Percentiles rank a stretch among this genome's conserved stretches.
Evolutionary conservation across 2,329 filamentous ascomycete genomes (phyloP).

Genomic region (Paecilomyces formosus): DNA sequence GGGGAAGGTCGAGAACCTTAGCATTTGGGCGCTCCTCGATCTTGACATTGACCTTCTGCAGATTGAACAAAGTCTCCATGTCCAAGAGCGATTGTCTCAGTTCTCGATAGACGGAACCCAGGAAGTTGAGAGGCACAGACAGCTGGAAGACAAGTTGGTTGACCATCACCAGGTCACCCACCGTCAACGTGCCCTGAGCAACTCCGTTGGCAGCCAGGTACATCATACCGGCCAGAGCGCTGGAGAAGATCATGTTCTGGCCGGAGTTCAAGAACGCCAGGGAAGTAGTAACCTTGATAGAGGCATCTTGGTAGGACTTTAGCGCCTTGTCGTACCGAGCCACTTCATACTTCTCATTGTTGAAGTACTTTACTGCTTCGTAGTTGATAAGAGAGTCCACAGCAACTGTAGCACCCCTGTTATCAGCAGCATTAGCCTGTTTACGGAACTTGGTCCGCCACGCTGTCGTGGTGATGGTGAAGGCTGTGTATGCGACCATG

Average conservation of each 20-base stretch:
- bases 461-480: slow-evolving; percentile 91
- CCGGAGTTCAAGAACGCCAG: slow-evolving; percentile 88
- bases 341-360: slow-evolving; percentile 95
- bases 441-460: slow-evolving; percentile 97
- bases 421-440: slow-evolving; percentile 92
- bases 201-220: slow-evolving; percentile 90
- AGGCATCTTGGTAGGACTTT: slow-evolving; percentile 80
- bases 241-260: slow-evolving; percentile 95
- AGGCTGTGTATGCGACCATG: slow-evolving; percentile 92
- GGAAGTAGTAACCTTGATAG: slow-evolving; percentile 94
- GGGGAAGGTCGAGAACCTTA: slow-evolving; percentile 61
- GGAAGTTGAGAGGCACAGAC: slow-evolving; percentile 91
- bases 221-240: slow-evolving; percentile 94
- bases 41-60: slow-evolving; percentile 90
- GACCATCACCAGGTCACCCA: slow-evolving; percentile 96
- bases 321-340: slow-evolving; percentile 82
- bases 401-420: slow-evolving; percentile 87
- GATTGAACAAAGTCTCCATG: slow-evolving; percentile 96
- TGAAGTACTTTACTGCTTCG: slow-evolving; percentile 98
- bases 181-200: slow-evolving; percentile 69
- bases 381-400: slow-evolving; percentile 98
- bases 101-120: slow-evolving; percentile 96
- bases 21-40: slow-evolving; percentile 73
- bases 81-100: slow-evolving; percentile 88
- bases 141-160: slow-evolving; percentile 98